phyloP scores from a whole-genome alignment of 140 eudicot genomes.

The Erigeron philadelphicus region DNA sequence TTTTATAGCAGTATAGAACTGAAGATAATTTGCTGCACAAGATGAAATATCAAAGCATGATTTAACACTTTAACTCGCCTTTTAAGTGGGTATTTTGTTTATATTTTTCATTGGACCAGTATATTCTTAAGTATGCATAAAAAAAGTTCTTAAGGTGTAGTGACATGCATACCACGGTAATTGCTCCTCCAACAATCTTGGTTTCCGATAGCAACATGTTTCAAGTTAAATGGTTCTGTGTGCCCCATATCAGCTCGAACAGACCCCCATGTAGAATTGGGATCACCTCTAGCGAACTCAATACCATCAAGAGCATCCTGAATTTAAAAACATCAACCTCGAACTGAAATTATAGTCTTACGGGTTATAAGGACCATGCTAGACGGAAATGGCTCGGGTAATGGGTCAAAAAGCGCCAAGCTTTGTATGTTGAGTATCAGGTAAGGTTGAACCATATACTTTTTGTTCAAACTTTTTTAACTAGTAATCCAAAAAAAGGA shows the following conservation, averaged over 20 bases:
- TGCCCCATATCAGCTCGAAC: conserved; percentile 93
- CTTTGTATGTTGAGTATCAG: not conserved
- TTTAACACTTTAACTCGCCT: too few relatives aligned
- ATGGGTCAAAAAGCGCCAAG: not conserved
- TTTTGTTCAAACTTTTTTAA: not conserved
- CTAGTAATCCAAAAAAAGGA: not conserved
- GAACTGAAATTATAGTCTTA: not conserved
- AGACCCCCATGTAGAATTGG: conserved; percentile 78
- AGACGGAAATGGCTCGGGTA: not conserved
- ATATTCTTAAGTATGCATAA: conserved; percentile 13
- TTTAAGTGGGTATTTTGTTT: not conserved
- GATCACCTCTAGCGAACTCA: conserved; percentile 85
- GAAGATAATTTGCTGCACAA: conserved; percentile 69
- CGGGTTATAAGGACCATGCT: not conserved
- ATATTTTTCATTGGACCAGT: not conserved
- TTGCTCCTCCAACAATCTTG: conserved; percentile 58
- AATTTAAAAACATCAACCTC: conserved; percentile 3
- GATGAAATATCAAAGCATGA: conserved; percentile 6
- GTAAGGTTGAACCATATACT: not conserved
- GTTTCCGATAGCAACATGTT: conserved; percentile 81
- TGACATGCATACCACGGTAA: conserved; percentile 55
- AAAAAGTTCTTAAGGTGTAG: not conserved
- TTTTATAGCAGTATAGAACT: conserved; percentile 63
- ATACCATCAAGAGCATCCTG: conserved; percentile 81
- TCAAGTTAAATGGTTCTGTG: conserved; percentile 68